phyloP scores from a whole-genome alignment of 176 grass and related monocot species.

The Eragrostis curvula region DNA sequence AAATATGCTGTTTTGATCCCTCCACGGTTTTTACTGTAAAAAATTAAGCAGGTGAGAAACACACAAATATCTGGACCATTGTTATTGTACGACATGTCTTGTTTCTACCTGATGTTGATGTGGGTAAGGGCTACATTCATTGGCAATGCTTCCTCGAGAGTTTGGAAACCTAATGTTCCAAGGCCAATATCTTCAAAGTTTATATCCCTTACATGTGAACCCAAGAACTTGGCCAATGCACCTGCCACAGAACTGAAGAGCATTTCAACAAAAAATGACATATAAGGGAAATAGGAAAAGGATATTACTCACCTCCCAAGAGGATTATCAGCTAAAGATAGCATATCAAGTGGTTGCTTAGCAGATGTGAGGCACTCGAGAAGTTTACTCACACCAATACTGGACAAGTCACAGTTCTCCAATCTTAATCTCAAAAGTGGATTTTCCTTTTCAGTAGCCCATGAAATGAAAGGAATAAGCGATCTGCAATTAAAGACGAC shows the following conservation, averaged over 20 bases:
- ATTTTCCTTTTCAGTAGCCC: conserved; percentile 61
- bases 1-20: conserved; percentile 54
- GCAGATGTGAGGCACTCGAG: conserved; percentile 58
- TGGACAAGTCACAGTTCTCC: conserved; percentile 70
- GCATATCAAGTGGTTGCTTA: conserved; percentile 63
- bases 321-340: conserved; percentile 81
- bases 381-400: conserved; percentile 67
- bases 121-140: conserved; percentile 42
- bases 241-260: conserved; percentile 58
- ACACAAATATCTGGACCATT: background rate
- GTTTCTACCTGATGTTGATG: conserved; percentile 74
- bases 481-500: conserved; percentile 55
- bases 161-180: conserved; percentile 60
- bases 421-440: conserved; percentile 63
- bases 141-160: conserved; percentile 63
- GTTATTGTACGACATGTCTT: background rate
- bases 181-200: conserved; percentile 67
- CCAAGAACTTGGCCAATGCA: conserved; percentile 63
- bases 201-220: conserved; percentile 56
- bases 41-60: background rate
- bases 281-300: background rate
- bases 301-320: conserved; percentile 66
- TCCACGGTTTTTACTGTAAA: conserved; percentile 60
- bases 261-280: conserved; percentile 6
- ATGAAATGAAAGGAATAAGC: conserved; percentile 71